Evolutionary conservation across 192 early-diverging fungal genomes (phyloP).

Genomic region (Podila epicladia): DNA sequence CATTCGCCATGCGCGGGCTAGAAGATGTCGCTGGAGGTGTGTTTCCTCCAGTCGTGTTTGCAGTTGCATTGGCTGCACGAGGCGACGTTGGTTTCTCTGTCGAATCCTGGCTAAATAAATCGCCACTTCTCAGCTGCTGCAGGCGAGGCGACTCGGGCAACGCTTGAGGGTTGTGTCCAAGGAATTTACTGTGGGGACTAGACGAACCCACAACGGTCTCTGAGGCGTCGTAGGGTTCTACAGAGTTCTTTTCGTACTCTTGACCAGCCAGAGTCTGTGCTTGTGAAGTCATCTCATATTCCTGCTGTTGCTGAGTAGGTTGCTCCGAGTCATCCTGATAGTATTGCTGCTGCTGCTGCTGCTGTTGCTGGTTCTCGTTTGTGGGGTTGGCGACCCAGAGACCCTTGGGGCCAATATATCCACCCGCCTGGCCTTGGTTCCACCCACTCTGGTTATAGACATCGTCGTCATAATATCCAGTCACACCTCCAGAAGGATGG

Average conservation of each 20-base stretch:
- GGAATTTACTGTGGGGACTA: conserved; percentile 27
- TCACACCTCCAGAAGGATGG: conserved; percentile 20
- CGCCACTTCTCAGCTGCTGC: conserved; percentile 37
- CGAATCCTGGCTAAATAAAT: conserved; percentile 46
- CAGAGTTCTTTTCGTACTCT: conserved; percentile 33
- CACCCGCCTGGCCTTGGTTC: conserved; percentile 15
- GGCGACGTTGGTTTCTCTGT: conserved; percentile 9
- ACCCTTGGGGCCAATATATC: conserved; percentile 38
- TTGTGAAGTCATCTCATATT: conserved; percentile 4
- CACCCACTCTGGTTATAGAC: conserved; percentile 26
- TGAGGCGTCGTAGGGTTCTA: conserved; percentile 30
- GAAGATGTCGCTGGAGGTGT: not conserved
- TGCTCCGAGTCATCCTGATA: not conserved
- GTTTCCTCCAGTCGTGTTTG: not conserved
- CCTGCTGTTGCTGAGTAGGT: conserved; percentile 15
- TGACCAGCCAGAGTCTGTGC: not conserved
- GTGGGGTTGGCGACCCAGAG: conserved; percentile 46
- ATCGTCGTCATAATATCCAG: conserved; percentile 39
- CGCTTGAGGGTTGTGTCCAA: conserved; percentile 36
- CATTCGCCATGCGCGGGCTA: conserved; percentile 20
- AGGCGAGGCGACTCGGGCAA: conserved; percentile 41
- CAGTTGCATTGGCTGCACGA: conserved; percentile 1
- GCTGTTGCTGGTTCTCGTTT: conserved; percentile 18
- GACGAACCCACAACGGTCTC: conserved; percentile 27
- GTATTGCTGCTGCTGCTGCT: conserved; percentile 18